A percentile compares a stretch with the other conserved stretches of the same genome.
These are phyloP conservation scores for Grammothele lineata DNA, from an alignment of 768 basidiomycete species.

Conservation along the genomic window DNA sequence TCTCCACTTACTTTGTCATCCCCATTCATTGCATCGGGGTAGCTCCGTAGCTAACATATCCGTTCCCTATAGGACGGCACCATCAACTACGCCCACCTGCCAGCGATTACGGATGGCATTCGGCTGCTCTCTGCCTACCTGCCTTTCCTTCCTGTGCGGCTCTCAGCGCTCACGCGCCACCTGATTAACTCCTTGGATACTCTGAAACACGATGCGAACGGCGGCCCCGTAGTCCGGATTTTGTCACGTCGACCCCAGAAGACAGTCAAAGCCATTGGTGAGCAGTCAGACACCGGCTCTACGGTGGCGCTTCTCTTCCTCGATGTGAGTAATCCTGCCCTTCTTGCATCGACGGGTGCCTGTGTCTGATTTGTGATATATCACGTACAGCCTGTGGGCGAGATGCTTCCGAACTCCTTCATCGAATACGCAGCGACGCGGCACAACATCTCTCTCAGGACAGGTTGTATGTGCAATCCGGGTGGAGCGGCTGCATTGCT, in stretches of 20 bases:
- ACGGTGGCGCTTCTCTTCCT: slow-evolving; percentile 60
- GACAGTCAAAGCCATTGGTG: slow-evolving; percentile 52
- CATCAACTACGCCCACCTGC: slow-evolving; percentile 73
- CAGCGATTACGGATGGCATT: slow-evolving; percentile 76
- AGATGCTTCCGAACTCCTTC: slow-evolving; percentile 68
- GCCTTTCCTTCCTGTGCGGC: slow-evolving; percentile 72
- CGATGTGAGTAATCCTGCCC: slow-evolving; percentile 40
- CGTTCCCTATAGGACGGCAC: slow-evolving; percentile 65
- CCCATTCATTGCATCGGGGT: too few species aligned
- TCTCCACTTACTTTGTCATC: too few species aligned
- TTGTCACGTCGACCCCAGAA: slow-evolving; percentile 58
- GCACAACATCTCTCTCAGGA: slow-evolving; percentile 68
- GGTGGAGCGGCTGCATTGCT: slow-evolving; percentile 74
- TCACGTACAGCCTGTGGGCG: slow-evolving; percentile 50
- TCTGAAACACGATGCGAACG: slow-evolving; percentile 57
- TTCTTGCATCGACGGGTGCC: too few species aligned
- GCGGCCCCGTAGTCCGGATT: slow-evolving; percentile 59
- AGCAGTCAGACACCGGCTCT: slow-evolving; percentile 66
- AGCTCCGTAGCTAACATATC: too few species aligned
- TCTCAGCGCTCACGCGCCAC: slow-evolving; percentile 64
- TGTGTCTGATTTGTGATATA: neutral
- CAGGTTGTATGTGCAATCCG: slow-evolving; percentile 87
- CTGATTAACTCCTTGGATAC: slow-evolving; percentile 50
- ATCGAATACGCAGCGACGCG: slow-evolving; percentile 67
- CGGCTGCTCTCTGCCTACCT: slow-evolving; percentile 75